Conservation (phyloP, 176 grass and related monocot species). For the Elymus sibiricus region DNA sequence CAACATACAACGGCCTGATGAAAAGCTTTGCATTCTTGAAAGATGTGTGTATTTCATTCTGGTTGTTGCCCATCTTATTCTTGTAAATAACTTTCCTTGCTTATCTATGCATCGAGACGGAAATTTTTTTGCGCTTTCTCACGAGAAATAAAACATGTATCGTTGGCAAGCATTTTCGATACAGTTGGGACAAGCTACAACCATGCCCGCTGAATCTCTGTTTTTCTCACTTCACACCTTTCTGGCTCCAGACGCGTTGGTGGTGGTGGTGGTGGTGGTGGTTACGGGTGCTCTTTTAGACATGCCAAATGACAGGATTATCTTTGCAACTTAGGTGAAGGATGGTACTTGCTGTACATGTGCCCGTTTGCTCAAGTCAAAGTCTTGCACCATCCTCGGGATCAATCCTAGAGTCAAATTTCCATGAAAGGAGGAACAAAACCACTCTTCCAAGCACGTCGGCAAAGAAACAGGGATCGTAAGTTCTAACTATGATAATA, state of each 20-base stretch:
- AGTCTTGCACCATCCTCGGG: background rate
- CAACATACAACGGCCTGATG: background rate
- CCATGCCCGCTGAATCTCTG: background rate
- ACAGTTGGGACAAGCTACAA: background rate
- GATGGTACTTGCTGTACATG: background rate
- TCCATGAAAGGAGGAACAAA: background rate
- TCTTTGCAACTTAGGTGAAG: constrained; percentile 21
- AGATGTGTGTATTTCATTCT: background rate
- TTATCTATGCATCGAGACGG: background rate
- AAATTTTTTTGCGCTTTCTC: background rate
- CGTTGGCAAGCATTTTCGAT: background rate
- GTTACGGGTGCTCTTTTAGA: background rate
- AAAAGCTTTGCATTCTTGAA: constrained; percentile 6
- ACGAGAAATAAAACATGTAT: background rate
- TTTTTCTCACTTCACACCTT: background rate
- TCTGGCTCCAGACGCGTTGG: background rate
- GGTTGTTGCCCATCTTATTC: background rate
- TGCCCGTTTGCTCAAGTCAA: background rate
- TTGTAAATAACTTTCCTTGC: background rate
- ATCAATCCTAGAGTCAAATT: background rate
- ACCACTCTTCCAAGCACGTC: background rate
- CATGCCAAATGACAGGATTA: background rate
- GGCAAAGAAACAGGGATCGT: background rate
- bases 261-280: background rate
- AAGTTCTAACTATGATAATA: background rate